Evolutionary conservation across 2,329 filamentous ascomycete genomes (phyloP), one percentile per base, ranked within the genome.

Genomic region (Aspergillus fischeri): DNA sequence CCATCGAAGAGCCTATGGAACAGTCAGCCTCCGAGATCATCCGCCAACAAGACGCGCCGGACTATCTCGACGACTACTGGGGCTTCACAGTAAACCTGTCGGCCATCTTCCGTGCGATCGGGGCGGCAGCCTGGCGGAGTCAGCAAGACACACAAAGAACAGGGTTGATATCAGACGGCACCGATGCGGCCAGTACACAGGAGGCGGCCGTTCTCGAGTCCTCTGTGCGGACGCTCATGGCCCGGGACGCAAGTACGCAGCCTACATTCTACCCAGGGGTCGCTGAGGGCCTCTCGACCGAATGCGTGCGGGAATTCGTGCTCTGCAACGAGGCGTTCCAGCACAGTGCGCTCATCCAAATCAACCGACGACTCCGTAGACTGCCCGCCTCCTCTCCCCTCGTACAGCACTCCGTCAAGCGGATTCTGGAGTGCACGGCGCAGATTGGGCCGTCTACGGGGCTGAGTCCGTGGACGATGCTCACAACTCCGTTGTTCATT

Each of bases 251-350:
- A 6, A 63, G 44, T 14, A 62, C 64, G 1, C 63, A 65, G 17
- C 72, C 73, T 24, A 64, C 63, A 2, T 74, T 75, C 42, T 75
- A 75, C 51, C 72, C 73, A 1, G 72, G 70, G 1, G 70, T 73
- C 7, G 68, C 62, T 10, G 67, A 73, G 53, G 67, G 65, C 2
- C 57, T 75, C 6, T 69, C 73, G 0, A 53, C 65, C 8, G 65
- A 70, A 11, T 69, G 65, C n/a, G 67, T 74, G 9, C 63, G 65
- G 17, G 69, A 77, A 53, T 73, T 77, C 32, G 63, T 66, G 11
- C 65, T 75, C 21, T 78, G 75, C 58, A 77, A 78, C 56, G 69
- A 74, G 57, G 73, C 75, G 3, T 78, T 77, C 53, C 75, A 77
- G 51, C 73, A 76, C 49, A 73, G 75, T 21, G 75, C 75, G 3